phyloP scores from a whole-genome alignment of 129 eudicot genomes.

The Escallonia herrerae region DNA sequence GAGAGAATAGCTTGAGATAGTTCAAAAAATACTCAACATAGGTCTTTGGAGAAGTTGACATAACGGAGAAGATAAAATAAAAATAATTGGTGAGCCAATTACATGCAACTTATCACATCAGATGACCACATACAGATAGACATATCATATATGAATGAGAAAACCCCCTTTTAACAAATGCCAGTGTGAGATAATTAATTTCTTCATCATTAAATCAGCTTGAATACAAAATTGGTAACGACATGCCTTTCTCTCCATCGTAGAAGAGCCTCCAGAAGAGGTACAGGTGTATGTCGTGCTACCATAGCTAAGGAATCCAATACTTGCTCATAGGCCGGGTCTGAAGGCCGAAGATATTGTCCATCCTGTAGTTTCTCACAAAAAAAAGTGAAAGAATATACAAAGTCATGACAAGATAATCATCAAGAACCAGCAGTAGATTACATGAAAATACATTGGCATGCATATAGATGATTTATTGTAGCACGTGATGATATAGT shows the following conservation, averaged over 20 bases:
- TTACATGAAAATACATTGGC: conserved; percentile 1
- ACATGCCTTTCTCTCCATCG: conserved; percentile 95
- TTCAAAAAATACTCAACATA: too few relatives aligned
- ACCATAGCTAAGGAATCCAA: conserved; percentile 97
- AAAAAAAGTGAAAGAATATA: not conserved
- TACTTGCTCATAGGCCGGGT: conserved; percentile 98
- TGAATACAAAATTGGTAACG: not conserved
- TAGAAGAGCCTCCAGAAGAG: conserved; percentile 92
- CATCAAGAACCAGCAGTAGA: conserved; percentile 1
- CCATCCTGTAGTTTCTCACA: conserved; percentile 68
- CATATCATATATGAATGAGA: too few relatives aligned
- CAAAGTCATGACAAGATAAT: not conserved
- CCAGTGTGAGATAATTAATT: too few relatives aligned
- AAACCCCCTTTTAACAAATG: too few relatives aligned
- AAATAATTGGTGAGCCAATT: too few relatives aligned
- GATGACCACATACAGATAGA: too few relatives aligned
- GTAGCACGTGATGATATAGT: too few relatives aligned
- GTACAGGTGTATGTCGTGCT: conserved; percentile 96
- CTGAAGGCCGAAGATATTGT: conserved; percentile 97
- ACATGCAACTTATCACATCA: too few relatives aligned
- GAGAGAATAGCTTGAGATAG: too few relatives aligned
- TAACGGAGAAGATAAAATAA: too few relatives aligned
- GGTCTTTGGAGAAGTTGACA: too few relatives aligned
- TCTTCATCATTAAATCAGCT: not conserved
- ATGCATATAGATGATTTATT: not conserved